Base-by-base conservation (phyloP, 768 basidiomycete genomes). In the Boletus pseudo-olivaceus region DNA sequence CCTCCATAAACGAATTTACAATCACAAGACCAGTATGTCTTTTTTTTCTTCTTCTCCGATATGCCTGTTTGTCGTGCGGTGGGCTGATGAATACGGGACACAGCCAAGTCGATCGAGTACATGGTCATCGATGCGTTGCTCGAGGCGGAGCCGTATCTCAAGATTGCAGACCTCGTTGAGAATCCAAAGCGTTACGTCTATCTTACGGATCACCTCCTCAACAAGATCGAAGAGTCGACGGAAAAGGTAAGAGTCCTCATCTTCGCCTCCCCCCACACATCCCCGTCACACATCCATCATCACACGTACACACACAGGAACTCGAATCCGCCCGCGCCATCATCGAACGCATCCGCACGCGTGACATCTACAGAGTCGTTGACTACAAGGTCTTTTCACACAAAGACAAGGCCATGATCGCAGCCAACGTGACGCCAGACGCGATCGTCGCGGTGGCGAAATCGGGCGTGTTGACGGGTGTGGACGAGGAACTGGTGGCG, bases 91-190 rank as follows among this genome's bases (percentile, higher is more conserved):
- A 9, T 12, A 9, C 0, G 39, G 7, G 8, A 17, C 26, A 34
- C 33, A 88, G 89, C 88, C 4, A 87, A 80, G 59, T 83, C 88
- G 0, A 85, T 92, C 47, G 91, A 91, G 66, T 81, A 85, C 62
- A 93, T 93, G 91, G 74, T 93, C n/a, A 76, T 90, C 14, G 90
- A 93, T 59, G 88, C 79, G 0, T 76, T 93, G n/a, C 70, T 85
- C 1, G 71, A 72, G 0, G 91, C 91, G 0, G 87, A 93, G 35
- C 78, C 82, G 0, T 53, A 78, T 54, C 66, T 92, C 65, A 75
- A 82, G 41, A 78, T 93, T 45, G 82, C 87, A 0, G 66, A 76
- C 1, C 71, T 73, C 5, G 77, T 91, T 15, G 66, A 76, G 27
- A 67, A 88, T 17, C 84, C 89, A 0, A 72, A 80, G 50, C 73